A percentile compares a stretch with the other conserved stretches of the same genome.
Conservation (phyloP, 768 basidiomycete species). For the Mycena olivaceomarginata region DNA sequence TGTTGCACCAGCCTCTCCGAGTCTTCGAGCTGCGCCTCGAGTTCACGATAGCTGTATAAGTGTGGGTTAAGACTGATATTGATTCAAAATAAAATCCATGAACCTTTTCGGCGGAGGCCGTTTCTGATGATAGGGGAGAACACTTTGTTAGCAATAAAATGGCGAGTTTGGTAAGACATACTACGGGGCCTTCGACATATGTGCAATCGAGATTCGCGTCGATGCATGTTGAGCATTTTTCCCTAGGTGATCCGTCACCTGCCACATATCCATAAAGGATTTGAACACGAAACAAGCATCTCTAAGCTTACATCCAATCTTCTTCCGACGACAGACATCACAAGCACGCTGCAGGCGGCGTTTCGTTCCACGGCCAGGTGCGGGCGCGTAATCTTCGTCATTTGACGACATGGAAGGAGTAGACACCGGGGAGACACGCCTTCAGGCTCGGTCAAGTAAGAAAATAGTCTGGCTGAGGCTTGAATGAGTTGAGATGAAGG, state of each 20-base stretch:
- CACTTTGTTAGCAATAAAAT: background rate
- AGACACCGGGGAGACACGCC: too few relatives aligned
- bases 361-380: too few relatives aligned
- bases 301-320: background rate
- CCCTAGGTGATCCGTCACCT: background rate
- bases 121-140: background rate
- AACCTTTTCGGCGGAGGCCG: background rate
- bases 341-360: too few relatives aligned
- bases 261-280: background rate
- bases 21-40: background rate
- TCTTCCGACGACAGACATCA: too few relatives aligned
- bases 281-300: background rate
- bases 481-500: too few relatives aligned
- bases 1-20: background rate
- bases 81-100: background rate
- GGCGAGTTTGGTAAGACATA: background rate
- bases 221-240: background rate
- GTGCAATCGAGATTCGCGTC: background rate
- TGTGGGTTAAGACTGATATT: background rate
- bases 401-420: too few relatives aligned
- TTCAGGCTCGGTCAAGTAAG: too few relatives aligned
- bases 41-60: background rate
- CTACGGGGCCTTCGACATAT: background rate
- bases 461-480: too few relatives aligned
- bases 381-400: too few relatives aligned